Evolutionary conservation across 1,284 basidiomycete species (phyloP), one percentile per base, ranked within the genome.

Genomic region (Farysia itapuensis): DNA sequence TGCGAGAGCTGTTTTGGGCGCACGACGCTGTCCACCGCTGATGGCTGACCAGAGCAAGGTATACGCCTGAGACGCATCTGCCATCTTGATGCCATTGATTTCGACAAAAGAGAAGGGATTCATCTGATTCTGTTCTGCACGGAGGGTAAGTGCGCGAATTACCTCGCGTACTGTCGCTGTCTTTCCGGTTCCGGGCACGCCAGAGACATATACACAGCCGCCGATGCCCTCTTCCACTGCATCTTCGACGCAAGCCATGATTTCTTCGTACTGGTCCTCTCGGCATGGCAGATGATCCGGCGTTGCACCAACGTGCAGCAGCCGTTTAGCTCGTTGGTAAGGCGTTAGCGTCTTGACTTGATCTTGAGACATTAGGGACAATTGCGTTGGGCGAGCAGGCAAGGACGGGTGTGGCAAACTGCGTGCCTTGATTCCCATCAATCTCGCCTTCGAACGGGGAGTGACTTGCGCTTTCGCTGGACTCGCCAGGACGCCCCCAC

Each of bases 61-160:
- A 28, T 75, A 75, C 5, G 68, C 72, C 44, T 74, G 68, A 14
- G 53, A 56, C 2, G 74, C 67, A 33, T 71, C 67, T 3, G 68
- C 59, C 4, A 74, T 44, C 71, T 87, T 88, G 60, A 98, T 85
- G 0, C 95, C 95, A 72, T 98, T 98, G 72, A 99, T 96, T 77
- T 99, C 95, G 51, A 97, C 90, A 67, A 95, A 99, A 0, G 87
- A 90, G 78, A 98, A 98, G 0, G 90, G 89, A 49, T 88, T 86
- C 16, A 86, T 85, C 82, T 96, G 91, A 87, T 93, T 60, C 2
- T 39, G 25, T 14, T 67, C 63, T 11, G 64, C 58, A 13, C 58
- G 32, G 5, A 34, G 29, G n/a, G 59, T 52, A 16, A 75, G 51
- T 7, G 52, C 90, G 32, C 86, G 83, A 3, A 93, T 90, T 59